A percentile compares a stretch with the other conserved stretches of the same genome.
Conservation (phyloP, 805 yeast genomes). For the Yarrowia keelungensis region DNA sequence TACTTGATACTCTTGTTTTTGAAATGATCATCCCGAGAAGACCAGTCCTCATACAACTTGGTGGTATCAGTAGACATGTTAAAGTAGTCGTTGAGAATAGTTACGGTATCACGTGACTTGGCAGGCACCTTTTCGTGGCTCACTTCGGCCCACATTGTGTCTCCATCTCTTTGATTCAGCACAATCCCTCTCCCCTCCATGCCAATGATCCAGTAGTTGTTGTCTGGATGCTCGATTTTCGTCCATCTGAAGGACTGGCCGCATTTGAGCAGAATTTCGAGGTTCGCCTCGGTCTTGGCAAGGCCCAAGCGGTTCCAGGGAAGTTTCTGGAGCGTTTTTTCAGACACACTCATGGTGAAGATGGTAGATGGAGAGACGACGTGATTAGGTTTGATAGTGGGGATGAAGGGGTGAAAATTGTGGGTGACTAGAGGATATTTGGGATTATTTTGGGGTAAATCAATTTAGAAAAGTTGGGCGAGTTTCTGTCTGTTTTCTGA, state of each 20-base stretch:
- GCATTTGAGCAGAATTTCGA: conserved; percentile 73
- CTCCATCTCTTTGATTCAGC: conserved; percentile 56
- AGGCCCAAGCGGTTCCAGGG: conserved; percentile 19
- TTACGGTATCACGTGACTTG: conserved; percentile 20
- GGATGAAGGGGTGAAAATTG: no score
- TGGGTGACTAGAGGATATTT: not conserved
- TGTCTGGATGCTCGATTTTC: conserved; percentile 55
- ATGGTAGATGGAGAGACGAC: not conserved
- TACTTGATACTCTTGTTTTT: conserved; percentile 50
- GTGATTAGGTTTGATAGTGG: conserved; percentile 11
- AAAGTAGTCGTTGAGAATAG: conserved; percentile 58
- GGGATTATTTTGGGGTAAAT: no score
- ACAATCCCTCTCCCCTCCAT: conserved; percentile 65
- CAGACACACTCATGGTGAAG: conserved; percentile 7
- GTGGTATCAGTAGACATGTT: conserved; percentile 64
- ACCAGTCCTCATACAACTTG: conserved; percentile 69
- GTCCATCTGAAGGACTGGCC: conserved; percentile 91
- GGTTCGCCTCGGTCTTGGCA: conserved; percentile 38
- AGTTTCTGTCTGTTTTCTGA: not conserved
- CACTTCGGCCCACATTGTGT: conserved; percentile 40
- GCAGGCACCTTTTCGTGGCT: not conserved
- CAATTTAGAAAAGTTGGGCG: not conserved
- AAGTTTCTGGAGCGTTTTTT: conserved; percentile 13
- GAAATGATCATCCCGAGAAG: conserved; percentile 59
- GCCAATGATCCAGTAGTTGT: conserved; percentile 57